Evolutionary conservation across 306 rosid species (phyloP).

Genomic region (Hippophae gyantsensis): DNA sequence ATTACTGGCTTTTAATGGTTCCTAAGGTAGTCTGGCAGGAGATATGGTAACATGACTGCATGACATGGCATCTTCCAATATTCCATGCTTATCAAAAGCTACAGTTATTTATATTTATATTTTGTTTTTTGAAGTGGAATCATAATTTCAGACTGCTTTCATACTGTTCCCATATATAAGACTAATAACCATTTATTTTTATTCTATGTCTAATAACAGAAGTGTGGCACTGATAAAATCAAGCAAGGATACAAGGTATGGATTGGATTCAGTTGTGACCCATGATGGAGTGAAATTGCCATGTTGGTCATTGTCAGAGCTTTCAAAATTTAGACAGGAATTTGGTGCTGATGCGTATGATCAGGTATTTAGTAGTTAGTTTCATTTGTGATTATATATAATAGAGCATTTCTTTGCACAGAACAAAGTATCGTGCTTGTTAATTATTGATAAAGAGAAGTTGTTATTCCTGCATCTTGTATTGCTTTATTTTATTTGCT

Average conservation of each 20-base stretch:
- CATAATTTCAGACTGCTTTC: not conserved
- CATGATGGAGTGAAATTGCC: slow-evolving; percentile 77
- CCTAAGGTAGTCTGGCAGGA: too few relatives aligned
- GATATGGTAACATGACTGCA: too few relatives aligned
- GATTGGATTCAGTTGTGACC: slow-evolving; percentile 80
- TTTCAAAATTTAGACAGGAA: slow-evolving; percentile 67
- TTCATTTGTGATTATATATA: slow-evolving; percentile 9
- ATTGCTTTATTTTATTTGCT: not conserved
- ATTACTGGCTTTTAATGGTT: too few relatives aligned
- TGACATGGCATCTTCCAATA: too few relatives aligned
- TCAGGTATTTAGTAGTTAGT: slow-evolving; percentile 32
- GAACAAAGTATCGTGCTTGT: too few relatives aligned
- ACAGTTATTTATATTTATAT: not conserved
- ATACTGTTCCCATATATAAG: too few relatives aligned
- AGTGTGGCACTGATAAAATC: slow-evolving; percentile 79
- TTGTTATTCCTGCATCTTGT: not conserved
- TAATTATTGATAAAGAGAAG: not conserved
- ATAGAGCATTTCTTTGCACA: too few relatives aligned
- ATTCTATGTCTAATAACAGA: slow-evolving; percentile 35
- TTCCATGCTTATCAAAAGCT: too few relatives aligned
- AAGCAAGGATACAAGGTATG: slow-evolving; percentile 78
- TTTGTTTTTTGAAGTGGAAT: not conserved
- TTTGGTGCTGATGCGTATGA: slow-evolving; percentile 61
- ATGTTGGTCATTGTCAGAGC: slow-evolving; percentile 61
- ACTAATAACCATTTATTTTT: not conserved